Conservation (phyloP, 2,329 filamentous ascomycete species). For the Cordyceps sp. region DNA sequence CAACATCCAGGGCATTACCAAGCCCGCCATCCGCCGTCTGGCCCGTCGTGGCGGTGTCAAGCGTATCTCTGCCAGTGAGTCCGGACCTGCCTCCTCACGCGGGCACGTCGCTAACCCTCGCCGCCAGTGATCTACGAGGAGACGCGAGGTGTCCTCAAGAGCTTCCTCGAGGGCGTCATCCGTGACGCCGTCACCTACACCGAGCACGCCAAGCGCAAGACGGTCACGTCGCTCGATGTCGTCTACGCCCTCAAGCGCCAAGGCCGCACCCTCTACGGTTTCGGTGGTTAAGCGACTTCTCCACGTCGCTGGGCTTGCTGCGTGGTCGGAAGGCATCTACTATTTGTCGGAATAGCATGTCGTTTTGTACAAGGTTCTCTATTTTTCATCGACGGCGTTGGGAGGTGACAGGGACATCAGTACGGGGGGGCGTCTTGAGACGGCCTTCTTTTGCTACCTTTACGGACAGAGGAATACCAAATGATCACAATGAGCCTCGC, state of each 20-base stretch:
- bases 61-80: conserved; percentile 92
- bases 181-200: conserved; percentile 66
- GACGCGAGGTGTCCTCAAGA: conserved; percentile 62
- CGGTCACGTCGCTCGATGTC: conserved; percentile 53
- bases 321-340: not conserved
- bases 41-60: conserved; percentile 99
- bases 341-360: not conserved
- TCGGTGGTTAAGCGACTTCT: conserved; percentile 65
- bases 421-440: too few species aligned
- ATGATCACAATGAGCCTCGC: too few species aligned
- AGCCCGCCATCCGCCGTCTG: conserved; percentile 96
- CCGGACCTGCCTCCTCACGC: not conserved
- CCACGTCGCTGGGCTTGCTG: too few species aligned
- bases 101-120: conserved; percentile 4
- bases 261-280: conserved; percentile 70
- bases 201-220: conserved; percentile 70
- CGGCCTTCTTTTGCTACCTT: too few species aligned
- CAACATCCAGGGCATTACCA: conserved; percentile 99
- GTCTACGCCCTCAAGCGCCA: conserved; percentile 54
- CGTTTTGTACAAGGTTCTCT: conserved; percentile 2
- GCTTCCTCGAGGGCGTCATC: conserved; percentile 62
- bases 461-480: too few species aligned
- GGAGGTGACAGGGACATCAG: too few species aligned
- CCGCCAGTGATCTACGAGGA: conserved; percentile 56
- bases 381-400: too few species aligned